Base-by-base conservation (phyloP, 495 filamentous ascomycete genomes). In the Lichenothelia convexa region DNA sequence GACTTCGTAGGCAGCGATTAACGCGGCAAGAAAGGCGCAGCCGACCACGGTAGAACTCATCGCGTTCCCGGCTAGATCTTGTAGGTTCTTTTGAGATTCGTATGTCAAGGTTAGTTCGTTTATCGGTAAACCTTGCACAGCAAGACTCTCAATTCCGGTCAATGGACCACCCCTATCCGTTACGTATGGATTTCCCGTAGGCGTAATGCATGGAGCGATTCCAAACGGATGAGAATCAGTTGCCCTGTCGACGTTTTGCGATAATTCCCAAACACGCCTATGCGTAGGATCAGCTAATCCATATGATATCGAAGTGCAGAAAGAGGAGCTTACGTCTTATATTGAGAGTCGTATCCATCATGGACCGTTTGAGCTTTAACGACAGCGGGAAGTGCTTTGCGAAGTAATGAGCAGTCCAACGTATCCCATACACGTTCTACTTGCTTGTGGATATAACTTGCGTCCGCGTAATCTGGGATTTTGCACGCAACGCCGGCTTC, bases 21-120 rank as follows among this genome's bases (percentile, higher is more conserved):
- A 47, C 0, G 65, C 64, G 13, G 65, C 45, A 1, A 80, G 40
- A 5, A 80, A 63, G 1, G 68, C 65, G 3, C 69, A 61, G 1
- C 78, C 75, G 4, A 86, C 71, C 5, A 82, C 75, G 0, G 82
- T 78, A 3, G 75, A 68, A 2, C 67, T 68, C 83, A 92, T 92
- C 1, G 83, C 83, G 48, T 92, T 92, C 0, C 83, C 83, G 2
- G 78, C 79, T 4, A 92, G 60, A 40, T 85, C 70, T 35, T 73
- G 70, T 5, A 83, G 58, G 19, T 89, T 62, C 7, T 58, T 56
- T 26, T 79, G 64, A 0, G 61, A 69, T 45, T 89, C 76, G 22
- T 61, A 61, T 1, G 70, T 73, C 4, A 86, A 54, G 1, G 74
- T 53, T 11, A 89, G 51, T 12, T 65, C 61, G 24, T 73, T 51